Percentiles rank a stretch among this genome's conserved stretches.
Conservation (phyloP, 2,329 filamentous ascomycete species). For the Diaporthe vaccinii region DNA sequence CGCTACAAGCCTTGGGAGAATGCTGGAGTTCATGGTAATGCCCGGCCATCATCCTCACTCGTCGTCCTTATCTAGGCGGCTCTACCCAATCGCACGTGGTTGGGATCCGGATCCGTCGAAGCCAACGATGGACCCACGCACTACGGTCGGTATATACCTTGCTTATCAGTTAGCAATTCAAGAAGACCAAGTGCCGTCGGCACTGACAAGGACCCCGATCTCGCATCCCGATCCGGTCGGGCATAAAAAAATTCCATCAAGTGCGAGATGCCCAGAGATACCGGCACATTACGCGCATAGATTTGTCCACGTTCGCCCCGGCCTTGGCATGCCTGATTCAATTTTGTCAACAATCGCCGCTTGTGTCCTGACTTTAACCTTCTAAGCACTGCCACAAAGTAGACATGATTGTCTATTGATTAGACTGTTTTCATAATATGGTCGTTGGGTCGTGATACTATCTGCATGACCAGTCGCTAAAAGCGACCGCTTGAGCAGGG, state of each 20-base stretch:
- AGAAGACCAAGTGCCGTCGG: constrained; percentile 12
- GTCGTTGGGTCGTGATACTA: neutral
- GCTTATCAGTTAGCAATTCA: neutral
- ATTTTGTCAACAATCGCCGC: neutral
- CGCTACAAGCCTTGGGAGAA: neutral
- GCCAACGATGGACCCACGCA: constrained; percentile 11
- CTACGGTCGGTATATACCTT: constrained; percentile 16
- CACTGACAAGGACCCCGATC: constrained; percentile 7
- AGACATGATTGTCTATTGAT: neutral
- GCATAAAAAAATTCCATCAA: neutral
- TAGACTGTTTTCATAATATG: neutral
- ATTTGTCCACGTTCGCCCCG: neutral
- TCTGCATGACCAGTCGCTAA: neutral
- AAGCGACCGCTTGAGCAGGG: neutral
- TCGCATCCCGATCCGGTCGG: neutral
- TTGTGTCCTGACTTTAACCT: neutral
- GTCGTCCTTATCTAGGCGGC: constrained; percentile 9
- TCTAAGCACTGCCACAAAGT: neutral
- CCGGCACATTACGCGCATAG: neutral
- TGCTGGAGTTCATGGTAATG: neutral
- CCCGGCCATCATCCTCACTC: constrained; percentile 5
- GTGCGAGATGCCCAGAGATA: neutral
- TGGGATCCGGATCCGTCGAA: neutral
- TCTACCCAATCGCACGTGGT: constrained; percentile 23
- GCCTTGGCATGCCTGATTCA: neutral